phyloP scores from a whole-genome alignment of 805 yeast species.

The Suhomyces faveliae region DNA sequence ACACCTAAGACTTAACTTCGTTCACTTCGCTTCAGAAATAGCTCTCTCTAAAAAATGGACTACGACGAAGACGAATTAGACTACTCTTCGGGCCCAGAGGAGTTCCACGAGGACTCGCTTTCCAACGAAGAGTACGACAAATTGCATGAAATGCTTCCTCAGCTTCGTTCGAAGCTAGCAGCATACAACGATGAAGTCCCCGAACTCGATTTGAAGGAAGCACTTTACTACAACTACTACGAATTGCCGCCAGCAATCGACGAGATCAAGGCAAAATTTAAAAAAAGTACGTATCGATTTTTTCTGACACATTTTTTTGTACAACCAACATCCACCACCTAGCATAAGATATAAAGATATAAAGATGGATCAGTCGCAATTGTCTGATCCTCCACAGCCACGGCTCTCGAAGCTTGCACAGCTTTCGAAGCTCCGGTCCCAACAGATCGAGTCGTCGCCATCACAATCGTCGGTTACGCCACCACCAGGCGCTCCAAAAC shows the following conservation, averaged over 20 bases:
- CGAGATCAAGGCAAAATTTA: conserved; percentile 40
- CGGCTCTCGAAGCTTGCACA: conserved; percentile 23
- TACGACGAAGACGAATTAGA: conserved; percentile 27
- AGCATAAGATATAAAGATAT: not conserved
- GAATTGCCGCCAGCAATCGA: conserved; percentile 51
- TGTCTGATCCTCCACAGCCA: not conserved
- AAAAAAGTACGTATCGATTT: conserved; percentile 46
- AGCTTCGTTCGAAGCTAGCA: conserved; percentile 34
- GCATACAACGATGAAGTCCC: conserved; percentile 44
- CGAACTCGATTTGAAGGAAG: conserved; percentile 53
- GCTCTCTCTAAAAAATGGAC: conserved; percentile 9
- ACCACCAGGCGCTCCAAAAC: not conserved
- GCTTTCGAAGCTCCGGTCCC: conserved; percentile 23
- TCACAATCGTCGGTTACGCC: not conserved
- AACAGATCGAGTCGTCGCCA: conserved; percentile 6
- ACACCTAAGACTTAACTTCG: conserved; percentile 29
- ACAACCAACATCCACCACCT: not conserved
- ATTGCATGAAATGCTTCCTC: conserved; percentile 44
- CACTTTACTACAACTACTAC: conserved; percentile 59
- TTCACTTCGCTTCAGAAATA: not conserved
- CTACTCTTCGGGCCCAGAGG: conserved; percentile 27
- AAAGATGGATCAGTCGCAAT: not conserved
- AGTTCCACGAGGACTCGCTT: conserved; percentile 38
- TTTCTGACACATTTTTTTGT: not conserved
- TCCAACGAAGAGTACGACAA: conserved; percentile 42